Evolutionary conservation across 2,329 filamentous ascomycete species (phyloP).

Genomic region (Exophiala oligosperma): DNA sequence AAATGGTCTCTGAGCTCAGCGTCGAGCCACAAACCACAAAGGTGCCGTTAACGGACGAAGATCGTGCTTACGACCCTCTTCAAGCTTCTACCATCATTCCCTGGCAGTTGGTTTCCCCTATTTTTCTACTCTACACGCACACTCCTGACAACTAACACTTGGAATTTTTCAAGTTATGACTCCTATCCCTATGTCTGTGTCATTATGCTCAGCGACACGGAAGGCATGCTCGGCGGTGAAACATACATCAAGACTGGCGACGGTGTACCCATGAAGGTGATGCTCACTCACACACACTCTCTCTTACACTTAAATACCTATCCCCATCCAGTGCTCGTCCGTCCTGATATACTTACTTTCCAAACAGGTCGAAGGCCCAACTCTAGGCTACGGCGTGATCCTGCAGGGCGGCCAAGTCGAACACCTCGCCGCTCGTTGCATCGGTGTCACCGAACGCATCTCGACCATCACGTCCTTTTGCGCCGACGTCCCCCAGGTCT

Average conservation of each 20-base stretch:
- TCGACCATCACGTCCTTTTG: slow-evolving; percentile 66
- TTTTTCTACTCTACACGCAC: not conserved
- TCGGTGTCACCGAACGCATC: slow-evolving; percentile 62
- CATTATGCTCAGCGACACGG: slow-evolving; percentile 39
- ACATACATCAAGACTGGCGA: slow-evolving; percentile 43
- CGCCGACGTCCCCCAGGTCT: slow-evolving; percentile 52
- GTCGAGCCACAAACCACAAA: slow-evolving; percentile 5
- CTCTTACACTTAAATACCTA: too few relatives aligned
- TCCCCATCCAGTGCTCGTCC: too few relatives aligned
- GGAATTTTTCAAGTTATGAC: slow-evolving; percentile 25
- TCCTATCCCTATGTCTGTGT: slow-evolving; percentile 27
- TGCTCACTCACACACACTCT: not conserved
- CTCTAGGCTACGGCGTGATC: slow-evolving; percentile 56
- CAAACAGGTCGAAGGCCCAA: slow-evolving; percentile 5
- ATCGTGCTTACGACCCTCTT: slow-evolving; percentile 7
- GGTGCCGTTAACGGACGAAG: slow-evolving; percentile 5
- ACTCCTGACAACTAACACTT: not conserved
- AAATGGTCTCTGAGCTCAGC: slow-evolving; percentile 4
- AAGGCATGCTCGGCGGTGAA: slow-evolving; percentile 52
- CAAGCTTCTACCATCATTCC: slow-evolving; percentile 5
- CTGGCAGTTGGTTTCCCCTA: slow-evolving; percentile 21
- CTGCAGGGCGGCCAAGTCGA: slow-evolving; percentile 67
- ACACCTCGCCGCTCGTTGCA: slow-evolving; percentile 56
- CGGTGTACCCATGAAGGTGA: slow-evolving; percentile 3
- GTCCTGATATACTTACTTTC: not conserved